Evolutionary conservation across 176 grass and related monocot species (phyloP).

Genomic region (Hordeum vulgare): MorexV3_pseudomolecules_assembly NC_058519.1:647619809-647620308

Average conservation of each 20-base stretch:
- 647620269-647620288: slow-evolving; percentile 11
- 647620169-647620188: background rate
- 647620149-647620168: too few species aligned
- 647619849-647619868: background rate
- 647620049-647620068: background rate
- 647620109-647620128: background rate
- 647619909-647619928: background rate
- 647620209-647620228: background rate
- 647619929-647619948: background rate
- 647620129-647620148: too few species aligned
- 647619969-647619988: background rate
- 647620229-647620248: background rate
- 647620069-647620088: background rate
- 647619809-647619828: background rate
- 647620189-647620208: background rate
- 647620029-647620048: background rate
- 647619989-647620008: background rate
- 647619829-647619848: background rate
- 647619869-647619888: too few species aligned
- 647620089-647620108: background rate
- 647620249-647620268: background rate
- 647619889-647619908: too few species aligned
- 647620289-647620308: slow-evolving; percentile 29
- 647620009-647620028: background rate
- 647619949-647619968: background rate